Evolutionary conservation across 2,329 filamentous ascomycete species (phyloP).

Genomic region (Colletotrichum eremochloae): DNA sequence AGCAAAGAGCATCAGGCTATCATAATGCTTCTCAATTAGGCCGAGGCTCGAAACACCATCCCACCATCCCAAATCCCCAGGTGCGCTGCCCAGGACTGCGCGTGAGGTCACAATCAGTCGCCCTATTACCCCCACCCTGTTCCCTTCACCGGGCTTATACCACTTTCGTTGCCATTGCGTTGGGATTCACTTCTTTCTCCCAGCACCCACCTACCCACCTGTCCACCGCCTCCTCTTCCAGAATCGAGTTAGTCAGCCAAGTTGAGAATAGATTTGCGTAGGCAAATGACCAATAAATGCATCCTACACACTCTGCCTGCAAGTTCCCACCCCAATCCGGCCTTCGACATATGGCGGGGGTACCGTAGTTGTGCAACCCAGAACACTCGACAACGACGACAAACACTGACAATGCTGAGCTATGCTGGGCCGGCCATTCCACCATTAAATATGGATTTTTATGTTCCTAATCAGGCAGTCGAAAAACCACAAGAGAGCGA

Average conservation of each 20-base stretch:
- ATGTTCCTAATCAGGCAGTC: slow-evolving; percentile 20
- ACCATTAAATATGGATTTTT: background rate
- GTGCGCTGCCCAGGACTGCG: background rate
- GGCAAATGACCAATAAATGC: background rate
- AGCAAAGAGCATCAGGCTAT: background rate
- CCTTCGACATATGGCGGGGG: background rate
- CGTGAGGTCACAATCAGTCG: background rate
- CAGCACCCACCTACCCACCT: background rate
- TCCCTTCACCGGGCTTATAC: background rate
- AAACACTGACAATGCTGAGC: background rate
- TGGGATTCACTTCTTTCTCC: background rate
- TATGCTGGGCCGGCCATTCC: background rate
- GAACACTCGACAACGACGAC: background rate
- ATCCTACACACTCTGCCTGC: background rate
- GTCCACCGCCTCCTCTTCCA: background rate
- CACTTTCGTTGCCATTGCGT: background rate
- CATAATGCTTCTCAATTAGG: background rate
- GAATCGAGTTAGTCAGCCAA: background rate
- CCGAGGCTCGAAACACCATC: slow-evolving; percentile 10
- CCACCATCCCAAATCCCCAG: slow-evolving; percentile 1
- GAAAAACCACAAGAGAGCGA: background rate
- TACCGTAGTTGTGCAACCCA: slow-evolving; percentile 20
- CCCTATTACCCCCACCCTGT: background rate
- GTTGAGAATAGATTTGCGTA: background rate
- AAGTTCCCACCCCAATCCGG: slow-evolving; percentile 5